Evolutionary conservation across 2,329 filamentous ascomycete genomes (phyloP), one percentile per base, ranked within the genome.

Genomic region (Knufia fluminis): DNA sequence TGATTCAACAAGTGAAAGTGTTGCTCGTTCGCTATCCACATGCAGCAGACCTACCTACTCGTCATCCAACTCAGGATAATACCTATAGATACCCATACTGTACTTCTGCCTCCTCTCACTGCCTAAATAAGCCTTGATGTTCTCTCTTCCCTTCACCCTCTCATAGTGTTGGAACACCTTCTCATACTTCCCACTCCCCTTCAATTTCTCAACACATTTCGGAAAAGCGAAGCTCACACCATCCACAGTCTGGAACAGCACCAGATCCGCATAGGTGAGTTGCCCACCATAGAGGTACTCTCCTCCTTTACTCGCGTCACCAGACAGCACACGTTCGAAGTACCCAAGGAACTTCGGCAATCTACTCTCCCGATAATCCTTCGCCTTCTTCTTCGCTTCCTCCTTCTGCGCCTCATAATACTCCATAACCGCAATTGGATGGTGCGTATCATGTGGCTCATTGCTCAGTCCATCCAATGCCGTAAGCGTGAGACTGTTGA

Each of bases 351-450:
- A 88, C 67, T 87, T 89, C 16, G 85, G 85, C 26, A 90, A 69
- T 1, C 86, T 71, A 38, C 70, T 74, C 48, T 74, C 66, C 7
- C 80, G 68, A 51, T 81, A 87, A 49, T 80, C 73, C 36, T 68
- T 68, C 7, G 77, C 73, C 53, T 73, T 76, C 51, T 71, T 72
- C 60, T 80, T 67, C 14, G 80, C 72, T 62, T 86, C 85, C 0
- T 72, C 68, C 63, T 83, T 86, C 66, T 91, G 86, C 22, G 89
- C 83, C 60, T 88, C 83, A 59, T 89, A 91, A 63, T 82, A 84
- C 3, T 76, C 62, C 1, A 64, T 61, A 0, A 68, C 61, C 1
- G 77, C 73, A 46, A 87, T 69, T 1, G 86, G 86, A 60, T 91
- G 86, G 62, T 91, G 86, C 22, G 78, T 80, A 58, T 90, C 83